These are phyloP conservation scores for Phaeosphaeria sp. DNA, from an alignment of 2,329 filamentous ascomycete genomes.

Conservation along the genomic window DNA sequence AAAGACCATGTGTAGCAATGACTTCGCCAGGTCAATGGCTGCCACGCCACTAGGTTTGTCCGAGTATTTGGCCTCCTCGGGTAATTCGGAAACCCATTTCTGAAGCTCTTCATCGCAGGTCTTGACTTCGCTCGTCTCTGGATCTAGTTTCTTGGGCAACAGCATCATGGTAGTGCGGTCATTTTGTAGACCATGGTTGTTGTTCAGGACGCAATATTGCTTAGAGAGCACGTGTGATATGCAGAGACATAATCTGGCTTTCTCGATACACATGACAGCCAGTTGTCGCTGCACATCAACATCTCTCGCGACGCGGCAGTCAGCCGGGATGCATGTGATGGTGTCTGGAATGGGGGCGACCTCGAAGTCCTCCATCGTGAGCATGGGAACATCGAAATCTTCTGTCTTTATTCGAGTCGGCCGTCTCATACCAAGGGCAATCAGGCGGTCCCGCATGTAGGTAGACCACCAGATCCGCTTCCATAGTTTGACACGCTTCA, in stretches of 20 bases:
- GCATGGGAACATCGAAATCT: slow-evolving; percentile 92
- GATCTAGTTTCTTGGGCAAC: slow-evolving; percentile 83
- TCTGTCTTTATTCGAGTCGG: slow-evolving; percentile 92
- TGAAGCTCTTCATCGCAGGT: slow-evolving; percentile 80
- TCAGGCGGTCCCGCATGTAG: slow-evolving; percentile 91
- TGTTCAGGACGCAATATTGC: slow-evolving; percentile 90
- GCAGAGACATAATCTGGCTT: slow-evolving; percentile 86
- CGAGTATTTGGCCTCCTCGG: slow-evolving; percentile 72
- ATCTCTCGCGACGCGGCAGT: slow-evolving; percentile 75
- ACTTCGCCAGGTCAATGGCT: slow-evolving; percentile 73
- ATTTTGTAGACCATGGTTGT: slow-evolving; percentile 74
- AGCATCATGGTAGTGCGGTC: slow-evolving; percentile 84
- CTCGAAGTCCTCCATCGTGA: slow-evolving; percentile 84
- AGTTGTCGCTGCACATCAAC: slow-evolving; percentile 76
- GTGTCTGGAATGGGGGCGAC: slow-evolving; percentile 71
- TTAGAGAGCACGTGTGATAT: slow-evolving; percentile 89
- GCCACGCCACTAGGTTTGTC: slow-evolving; percentile 65
- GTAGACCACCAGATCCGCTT: slow-evolving; percentile 98
- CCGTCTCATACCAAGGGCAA: slow-evolving; percentile 90
- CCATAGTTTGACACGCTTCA: slow-evolving; percentile 79
- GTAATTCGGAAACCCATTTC: slow-evolving; percentile 76
- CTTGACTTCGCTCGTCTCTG: slow-evolving; percentile 81
- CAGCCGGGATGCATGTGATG: slow-evolving; percentile 70
- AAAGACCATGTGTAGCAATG: slow-evolving; percentile 92
- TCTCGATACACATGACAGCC: slow-evolving; percentile 88